A percentile compares a stretch with the other conserved stretches of the same genome.
phyloP scores from a whole-genome alignment of 2,329 filamentous ascomycete species.

The Aspergillus brasiliensis region DNA sequence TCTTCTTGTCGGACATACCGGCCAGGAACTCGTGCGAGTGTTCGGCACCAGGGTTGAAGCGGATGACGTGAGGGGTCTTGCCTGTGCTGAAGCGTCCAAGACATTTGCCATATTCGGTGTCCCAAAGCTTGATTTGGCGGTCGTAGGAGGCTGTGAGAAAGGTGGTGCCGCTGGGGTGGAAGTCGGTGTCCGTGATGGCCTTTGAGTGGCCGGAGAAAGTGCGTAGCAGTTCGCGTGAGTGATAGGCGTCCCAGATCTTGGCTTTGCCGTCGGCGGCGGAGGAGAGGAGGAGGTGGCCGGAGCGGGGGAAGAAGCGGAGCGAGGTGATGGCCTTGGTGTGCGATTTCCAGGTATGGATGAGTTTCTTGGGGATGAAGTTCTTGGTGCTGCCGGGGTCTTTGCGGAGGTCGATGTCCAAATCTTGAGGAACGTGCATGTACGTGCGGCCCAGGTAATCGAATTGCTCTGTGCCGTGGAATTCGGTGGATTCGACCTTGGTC shows the following conservation, averaged over 20 bases:
- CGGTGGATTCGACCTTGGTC: constrained; percentile 75
- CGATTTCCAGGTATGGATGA: constrained; percentile 84
- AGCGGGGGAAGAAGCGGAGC: constrained; percentile 83
- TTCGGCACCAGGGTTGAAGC: constrained; percentile 81
- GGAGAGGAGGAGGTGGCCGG: constrained; percentile 85
- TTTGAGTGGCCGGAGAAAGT: constrained; percentile 92
- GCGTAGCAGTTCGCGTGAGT: constrained; percentile 81
- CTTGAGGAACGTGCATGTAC: constrained; percentile 96
- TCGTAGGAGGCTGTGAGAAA: constrained; percentile 94
- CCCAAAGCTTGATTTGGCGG: constrained; percentile 96
- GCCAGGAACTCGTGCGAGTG: constrained; percentile 88
- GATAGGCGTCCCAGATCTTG: constrained; percentile 94
- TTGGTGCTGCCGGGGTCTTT: constrained; percentile 79
- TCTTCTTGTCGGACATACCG: constrained; percentile 98
- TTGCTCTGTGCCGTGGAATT: constrained; percentile 80
- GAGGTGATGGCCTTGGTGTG: constrained; percentile 85
- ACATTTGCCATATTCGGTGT: constrained; percentile 91
- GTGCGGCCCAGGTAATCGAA: constrained; percentile 94
- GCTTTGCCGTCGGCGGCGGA: constrained; percentile 88
- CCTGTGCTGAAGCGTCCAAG: constrained; percentile 87
- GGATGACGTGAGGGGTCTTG: constrained; percentile 91
- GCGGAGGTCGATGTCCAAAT: constrained; percentile 79
- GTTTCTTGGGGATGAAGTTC: constrained; percentile 93
- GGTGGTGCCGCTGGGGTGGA: constrained; percentile 77
- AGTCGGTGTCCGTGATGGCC: constrained; percentile 84